A percentile compares a stretch with the other conserved stretches of the same genome.
Conservation (phyloP, 2,329 filamentous ascomycete species). For the Diaporthe batatas region DNA sequence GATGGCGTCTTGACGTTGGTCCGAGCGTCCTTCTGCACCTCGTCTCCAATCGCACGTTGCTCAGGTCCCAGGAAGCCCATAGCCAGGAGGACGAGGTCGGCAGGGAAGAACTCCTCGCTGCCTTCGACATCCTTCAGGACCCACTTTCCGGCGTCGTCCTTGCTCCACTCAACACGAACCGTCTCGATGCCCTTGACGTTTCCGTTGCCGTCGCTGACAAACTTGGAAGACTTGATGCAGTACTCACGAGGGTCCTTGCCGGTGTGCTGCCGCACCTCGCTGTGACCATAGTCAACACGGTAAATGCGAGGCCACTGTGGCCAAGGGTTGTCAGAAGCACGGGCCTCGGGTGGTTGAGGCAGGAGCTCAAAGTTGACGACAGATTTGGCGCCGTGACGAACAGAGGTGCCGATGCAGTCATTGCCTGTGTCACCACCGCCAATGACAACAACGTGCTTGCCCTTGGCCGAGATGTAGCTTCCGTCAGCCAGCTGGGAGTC, state of each 20-base stretch:
- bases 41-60: constrained; percentile 84
- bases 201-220: constrained; percentile 88
- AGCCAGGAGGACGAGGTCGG: constrained; percentile 91
- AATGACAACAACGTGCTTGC: constrained; percentile 96
- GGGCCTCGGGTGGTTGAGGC: constrained; percentile 90
- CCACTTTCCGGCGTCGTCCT: constrained; percentile 89
- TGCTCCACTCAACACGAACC: constrained; percentile 95
- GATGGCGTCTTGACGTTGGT: constrained; percentile 97
- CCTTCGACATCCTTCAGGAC: constrained; percentile 98
- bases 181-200: constrained; percentile 97
- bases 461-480: constrained; percentile 93
- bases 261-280: constrained; percentile 95
- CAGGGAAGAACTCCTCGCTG: constrained; percentile 95
- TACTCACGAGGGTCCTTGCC: constrained; percentile 96
- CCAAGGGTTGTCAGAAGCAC: constrained; percentile 96
- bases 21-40: constrained; percentile 89
- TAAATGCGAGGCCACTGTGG: constrained; percentile 98
- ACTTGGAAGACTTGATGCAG: constrained; percentile 98
- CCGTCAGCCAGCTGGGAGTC: constrained; percentile 89
- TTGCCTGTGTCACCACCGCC: constrained; percentile 98
- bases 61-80: constrained; percentile 99
- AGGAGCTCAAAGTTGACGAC: constrained; percentile 97
- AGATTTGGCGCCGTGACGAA: constrained; percentile 94
- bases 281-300: constrained; percentile 98
- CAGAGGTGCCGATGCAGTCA: constrained; percentile 96